Evolutionary conservation across 148 eudicot genomes (phyloP), one percentile per base, ranked within the genome.

Genomic region (Chenopodium quinoa): DNA sequence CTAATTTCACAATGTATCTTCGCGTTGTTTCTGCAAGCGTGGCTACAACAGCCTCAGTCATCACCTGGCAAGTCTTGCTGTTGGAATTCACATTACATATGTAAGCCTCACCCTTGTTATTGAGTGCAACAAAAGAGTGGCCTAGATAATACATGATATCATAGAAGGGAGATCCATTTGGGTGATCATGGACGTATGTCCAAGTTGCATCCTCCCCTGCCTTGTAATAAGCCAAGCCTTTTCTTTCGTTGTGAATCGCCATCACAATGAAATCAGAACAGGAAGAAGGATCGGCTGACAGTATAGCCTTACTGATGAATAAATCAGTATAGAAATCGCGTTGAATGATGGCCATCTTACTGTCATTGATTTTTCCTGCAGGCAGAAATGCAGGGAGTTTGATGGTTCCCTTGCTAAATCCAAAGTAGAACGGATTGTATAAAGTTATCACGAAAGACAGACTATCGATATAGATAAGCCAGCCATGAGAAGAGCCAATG

Each of bases 401-500:
- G 40, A 81, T 81, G 20, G 67, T 81, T 52, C 78, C 73, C 27
- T 75, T 73, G 40, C 56, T 75, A 16, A 37, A 48, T 16, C 79
- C 75, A 34, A 75, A 75, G n/a, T 75, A 68, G 67, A 81, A 81
- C 2, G 83, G 83, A 29, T 81, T 81, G 56, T 20, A 81, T 32
- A 81, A 48, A 3, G 75, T 75, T 73, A 81, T 62, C 65, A 67
- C 56, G 16, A 75, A 75, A 27, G 79, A 65, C 14, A 75, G 0
- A 60, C 52, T 32, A 5, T 68, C 67, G 7, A 81, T 20, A 52
- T 75, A 81, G 2, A 81, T 67, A 7, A 81, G 73, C 72, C 79
- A 81, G 7, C 83, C 83, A 50, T 75, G 79, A n/a, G 74, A 66
- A 11, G 83, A 75, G 50, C 79, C 83, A 66, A 81, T 75, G 75